Evolutionary conservation across 345 rosid species (phyloP).

Genomic region (Eucalyptus viminalis): DNA sequence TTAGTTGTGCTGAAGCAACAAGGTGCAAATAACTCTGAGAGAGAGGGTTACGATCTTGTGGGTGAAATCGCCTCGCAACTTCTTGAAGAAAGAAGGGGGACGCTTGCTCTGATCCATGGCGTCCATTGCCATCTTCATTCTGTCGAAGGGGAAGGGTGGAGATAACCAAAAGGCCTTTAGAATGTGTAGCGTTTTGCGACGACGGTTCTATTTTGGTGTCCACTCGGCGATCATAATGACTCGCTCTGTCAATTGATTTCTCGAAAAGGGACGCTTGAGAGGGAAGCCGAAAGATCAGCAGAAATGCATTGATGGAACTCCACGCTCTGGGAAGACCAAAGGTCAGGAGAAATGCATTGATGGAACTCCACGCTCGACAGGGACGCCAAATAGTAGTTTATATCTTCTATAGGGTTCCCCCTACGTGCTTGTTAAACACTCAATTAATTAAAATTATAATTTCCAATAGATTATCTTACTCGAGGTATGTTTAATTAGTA

Average conservation of each 20-base stretch:
- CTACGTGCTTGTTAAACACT: neutral
- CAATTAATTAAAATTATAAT: neutral
- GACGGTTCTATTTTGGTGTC: neutral
- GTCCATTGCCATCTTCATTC: neutral
- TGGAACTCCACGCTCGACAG: neutral
- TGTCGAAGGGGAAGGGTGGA: neutral
- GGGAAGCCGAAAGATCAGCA: neutral
- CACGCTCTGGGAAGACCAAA: neutral
- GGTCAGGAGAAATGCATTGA: neutral
- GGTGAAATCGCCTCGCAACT: neutral
- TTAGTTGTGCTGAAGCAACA: neutral
- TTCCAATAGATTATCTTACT: neutral
- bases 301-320: neutral
- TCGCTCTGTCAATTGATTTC: neutral
- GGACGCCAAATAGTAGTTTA: neutral
- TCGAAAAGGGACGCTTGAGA: neutral
- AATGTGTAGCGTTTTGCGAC: neutral
- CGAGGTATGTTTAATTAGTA: neutral
- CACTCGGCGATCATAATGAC: neutral
- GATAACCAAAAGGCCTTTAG: neutral
- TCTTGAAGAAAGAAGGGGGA: neutral
- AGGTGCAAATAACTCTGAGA: neutral
- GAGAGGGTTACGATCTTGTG: neutral
- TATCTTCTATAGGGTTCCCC: neutral
- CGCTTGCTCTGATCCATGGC: neutral